Evolutionary conservation across 2,329 filamentous ascomycete genomes (phyloP).

Genomic region (Sporothrix brunneoviolacea): DNA sequence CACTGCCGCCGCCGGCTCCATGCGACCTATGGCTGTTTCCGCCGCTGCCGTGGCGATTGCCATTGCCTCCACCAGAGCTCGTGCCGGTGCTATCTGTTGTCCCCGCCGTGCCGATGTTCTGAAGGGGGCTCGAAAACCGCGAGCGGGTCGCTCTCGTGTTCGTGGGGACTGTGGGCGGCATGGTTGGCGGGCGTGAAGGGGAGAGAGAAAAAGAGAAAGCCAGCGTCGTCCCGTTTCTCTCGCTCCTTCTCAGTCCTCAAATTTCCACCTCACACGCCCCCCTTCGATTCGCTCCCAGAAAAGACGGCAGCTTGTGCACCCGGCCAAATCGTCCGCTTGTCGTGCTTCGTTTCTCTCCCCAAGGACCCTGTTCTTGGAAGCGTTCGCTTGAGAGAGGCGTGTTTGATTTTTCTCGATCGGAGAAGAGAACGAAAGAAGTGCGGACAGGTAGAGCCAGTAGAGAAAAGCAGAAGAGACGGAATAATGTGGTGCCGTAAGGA

Average conservation of each 20-base stretch:
- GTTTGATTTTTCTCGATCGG: slow-evolving; percentile 2
- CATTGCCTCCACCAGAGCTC: slow-evolving; percentile 8
- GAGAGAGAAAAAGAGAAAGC: neutral
- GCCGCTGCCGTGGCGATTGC: neutral
- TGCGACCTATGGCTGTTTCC: slow-evolving; percentile 3
- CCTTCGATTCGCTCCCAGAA: too few relatives aligned
- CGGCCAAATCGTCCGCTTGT: too few relatives aligned
- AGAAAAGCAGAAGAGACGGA: neutral
- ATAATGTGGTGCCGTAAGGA: too few relatives aligned
- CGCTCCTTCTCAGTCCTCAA: neutral
- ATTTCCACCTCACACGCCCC: slow-evolving; percentile 1
- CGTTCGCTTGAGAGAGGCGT: neutral
- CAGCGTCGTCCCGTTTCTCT: neutral
- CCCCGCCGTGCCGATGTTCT: slow-evolving; percentile 20
- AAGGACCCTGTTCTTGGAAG: too few relatives aligned
- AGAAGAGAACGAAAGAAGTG: neutral
- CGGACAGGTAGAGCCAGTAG: too few relatives aligned
- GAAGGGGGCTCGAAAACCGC: slow-evolving; percentile 50
- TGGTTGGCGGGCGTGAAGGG: slow-evolving; percentile 13
- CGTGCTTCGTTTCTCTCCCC: too few relatives aligned
- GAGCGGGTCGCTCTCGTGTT: slow-evolving; percentile 47
- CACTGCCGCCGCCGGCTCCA: slow-evolving; percentile 18
- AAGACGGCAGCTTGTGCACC: too few relatives aligned
- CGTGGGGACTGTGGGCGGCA: slow-evolving; percentile 32
- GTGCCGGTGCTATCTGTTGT: slow-evolving; percentile 15